Base-by-base conservation (phyloP, 1,139 yeast species). In the Groenewaldozyma sp. region DNA sequence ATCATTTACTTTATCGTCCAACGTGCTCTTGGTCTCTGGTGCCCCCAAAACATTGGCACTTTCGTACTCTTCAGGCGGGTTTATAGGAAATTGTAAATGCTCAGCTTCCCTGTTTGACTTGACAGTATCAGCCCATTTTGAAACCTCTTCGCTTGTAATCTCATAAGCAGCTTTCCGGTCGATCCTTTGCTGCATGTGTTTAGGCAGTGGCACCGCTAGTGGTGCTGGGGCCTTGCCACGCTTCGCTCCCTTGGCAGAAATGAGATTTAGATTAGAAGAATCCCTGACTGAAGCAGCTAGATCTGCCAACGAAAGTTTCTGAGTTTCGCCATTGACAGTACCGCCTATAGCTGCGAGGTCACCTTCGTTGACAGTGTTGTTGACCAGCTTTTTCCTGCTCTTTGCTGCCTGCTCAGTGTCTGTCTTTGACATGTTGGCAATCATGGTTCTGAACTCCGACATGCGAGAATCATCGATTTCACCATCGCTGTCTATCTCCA, bases 151-250 rank as follows among this genome's bases (percentile, higher is more conserved):
- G 49, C 80, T 86, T 38, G 95, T 78, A 24, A 91, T 73, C 41
- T 83, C 94, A 56, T 83, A 88, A 0, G 98, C 98, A 1, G 93
- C 97, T 46, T 71, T 72, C 56, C 98, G 75, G 52, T 88, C 95
- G 50, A 82, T 75, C 54, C 94, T 76, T 51, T 83, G 75, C 61
- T 87, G 95, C 41, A 91, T 79, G 50, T 94, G 73, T 51, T 75
- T 76, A 1, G 97, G 95, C 40, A 87, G 67, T 2, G 98, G 97
- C 10, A 87, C 79, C 1, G 81, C 72, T 40, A 87, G 65, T 1
- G 93, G 68, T 45, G 68, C 65, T 11, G 67, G 54, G 33, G 55
- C 39, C 2, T 16, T 27, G 18, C 32, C 16, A 14, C 26, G 35
- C 22, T 38, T 38, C 2, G 37, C 27, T 7, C 34, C 31, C 13